Evolutionary conservation across 495 filamentous ascomycete species (phyloP).

Genomic region (Aspergillus nanangensis): DNA sequence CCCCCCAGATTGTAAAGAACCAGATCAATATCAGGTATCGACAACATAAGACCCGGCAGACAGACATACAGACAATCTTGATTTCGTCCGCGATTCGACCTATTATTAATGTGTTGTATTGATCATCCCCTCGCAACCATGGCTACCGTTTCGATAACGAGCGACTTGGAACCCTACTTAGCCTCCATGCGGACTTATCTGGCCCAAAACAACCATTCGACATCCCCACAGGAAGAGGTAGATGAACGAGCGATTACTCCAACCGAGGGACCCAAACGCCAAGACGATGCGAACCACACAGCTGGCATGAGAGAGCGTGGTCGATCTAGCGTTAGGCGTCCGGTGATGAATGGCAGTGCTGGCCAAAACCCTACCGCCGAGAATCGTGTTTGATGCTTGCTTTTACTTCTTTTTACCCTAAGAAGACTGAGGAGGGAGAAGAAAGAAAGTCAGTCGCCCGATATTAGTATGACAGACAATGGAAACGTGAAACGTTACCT

Average conservation of each 20-base stretch:
- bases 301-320: too few species aligned
- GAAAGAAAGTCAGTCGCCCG: neutral
- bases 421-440: constrained; percentile 28
- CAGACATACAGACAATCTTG: too few species aligned
- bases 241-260: too few species aligned
- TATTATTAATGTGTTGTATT: too few species aligned
- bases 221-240: neutral
- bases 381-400: too few species aligned
- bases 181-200: constrained; percentile 27
- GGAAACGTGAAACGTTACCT: constrained; percentile 43
- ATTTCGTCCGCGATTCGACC: too few species aligned
- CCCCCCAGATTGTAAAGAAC: constrained; percentile 10
- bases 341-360: too few species aligned
- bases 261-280: too few species aligned
- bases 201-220: constrained; percentile 5
- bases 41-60: neutral
- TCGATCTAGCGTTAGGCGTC: too few species aligned
- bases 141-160: constrained; percentile 27
- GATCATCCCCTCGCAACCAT: too few species aligned
- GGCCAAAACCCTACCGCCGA: too few species aligned
- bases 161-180: constrained; percentile 27
- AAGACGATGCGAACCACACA: too few species aligned
- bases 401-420: constrained; percentile 28
- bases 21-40: neutral
- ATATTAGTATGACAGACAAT: constrained; percentile 1